These are phyloP conservation scores for Torulaspora delbrueckii DNA, from an alignment of 805 yeast species.

Conservation along the genomic window DNA sequence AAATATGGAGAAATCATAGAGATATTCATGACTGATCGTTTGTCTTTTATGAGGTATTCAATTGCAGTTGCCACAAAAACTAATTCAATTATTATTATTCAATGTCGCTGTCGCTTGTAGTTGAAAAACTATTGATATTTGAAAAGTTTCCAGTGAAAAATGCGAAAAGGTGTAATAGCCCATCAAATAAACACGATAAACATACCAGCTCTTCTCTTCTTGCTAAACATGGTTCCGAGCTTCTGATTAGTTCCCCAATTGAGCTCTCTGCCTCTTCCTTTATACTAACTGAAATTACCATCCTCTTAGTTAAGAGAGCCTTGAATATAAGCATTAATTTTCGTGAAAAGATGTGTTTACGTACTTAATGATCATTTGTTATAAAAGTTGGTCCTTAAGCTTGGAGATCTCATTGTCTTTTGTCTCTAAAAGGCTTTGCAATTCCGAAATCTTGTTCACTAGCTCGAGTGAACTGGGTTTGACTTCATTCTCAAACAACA, in stretches of 20 bases:
- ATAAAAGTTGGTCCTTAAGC: constrained; percentile 17
- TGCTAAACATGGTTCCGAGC: constrained; percentile 10
- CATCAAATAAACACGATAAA: neutral
- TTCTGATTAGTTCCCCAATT: neutral
- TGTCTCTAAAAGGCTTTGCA: constrained; percentile 44
- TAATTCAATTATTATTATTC: neutral
- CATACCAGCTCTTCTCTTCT: constrained; percentile 21
- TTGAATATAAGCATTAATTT: neutral
- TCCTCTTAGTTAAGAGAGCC: neutral
- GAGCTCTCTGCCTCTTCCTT: neutral
- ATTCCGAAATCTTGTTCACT: constrained; percentile 50
- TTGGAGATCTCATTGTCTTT: constrained; percentile 47
- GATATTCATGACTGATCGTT: neutral
- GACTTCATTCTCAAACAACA: constrained; percentile 49
- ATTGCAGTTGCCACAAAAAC: neutral
- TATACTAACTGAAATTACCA: neutral
- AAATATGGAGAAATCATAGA: neutral
- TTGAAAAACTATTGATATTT: neutral
- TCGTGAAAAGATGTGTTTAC: neutral
- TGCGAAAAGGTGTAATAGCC: neutral
- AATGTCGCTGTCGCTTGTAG: neutral
- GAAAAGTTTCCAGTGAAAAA: neutral
- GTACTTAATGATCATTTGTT: constrained; percentile 1
- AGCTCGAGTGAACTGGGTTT: constrained; percentile 52
- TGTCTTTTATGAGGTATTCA: neutral